Evolutionary conservation across 2,329 filamentous ascomycete genomes (phyloP).

Genomic region (Parascedosporium putredinis): DNA sequence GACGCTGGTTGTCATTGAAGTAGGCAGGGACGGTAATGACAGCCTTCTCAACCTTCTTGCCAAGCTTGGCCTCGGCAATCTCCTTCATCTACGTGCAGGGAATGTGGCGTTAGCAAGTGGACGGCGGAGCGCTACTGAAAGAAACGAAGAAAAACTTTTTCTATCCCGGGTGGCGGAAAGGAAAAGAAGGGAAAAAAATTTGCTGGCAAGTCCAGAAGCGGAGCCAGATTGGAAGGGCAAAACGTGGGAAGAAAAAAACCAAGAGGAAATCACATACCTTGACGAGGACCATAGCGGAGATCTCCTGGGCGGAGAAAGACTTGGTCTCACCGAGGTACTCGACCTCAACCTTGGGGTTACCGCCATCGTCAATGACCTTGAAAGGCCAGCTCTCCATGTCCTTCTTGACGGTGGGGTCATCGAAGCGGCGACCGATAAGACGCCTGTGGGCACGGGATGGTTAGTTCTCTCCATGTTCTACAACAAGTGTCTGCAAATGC

Average conservation of each 20-base stretch:
- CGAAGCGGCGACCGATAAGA: conserved; percentile 91
- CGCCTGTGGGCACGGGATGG: conserved; percentile 48
- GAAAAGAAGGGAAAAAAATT: not conserved
- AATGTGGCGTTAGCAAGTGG: conserved; percentile 1
- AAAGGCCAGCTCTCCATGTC: conserved; percentile 98
- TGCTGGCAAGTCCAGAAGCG: too few species aligned
- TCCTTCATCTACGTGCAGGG: conserved; percentile 75
- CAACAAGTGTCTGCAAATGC: not conserved
- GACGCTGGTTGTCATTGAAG: conserved; percentile 99
- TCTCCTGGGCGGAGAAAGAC: conserved; percentile 95
- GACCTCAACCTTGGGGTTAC: conserved; percentile 86
- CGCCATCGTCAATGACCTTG: conserved; percentile 87
- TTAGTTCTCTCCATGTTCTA: not conserved
- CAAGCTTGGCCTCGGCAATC: conserved; percentile 94
- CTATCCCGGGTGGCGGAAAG: not conserved
- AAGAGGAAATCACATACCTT: conserved; percentile 84
- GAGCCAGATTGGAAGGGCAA: too few species aligned
- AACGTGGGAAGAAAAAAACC: too few species aligned
- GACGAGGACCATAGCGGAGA: conserved; percentile 95
- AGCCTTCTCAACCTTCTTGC: conserved; percentile 98
- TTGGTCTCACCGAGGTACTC: conserved; percentile 92
- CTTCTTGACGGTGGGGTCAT: conserved; percentile 96
- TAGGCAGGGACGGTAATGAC: conserved; percentile 98
- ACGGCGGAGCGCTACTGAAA: not conserved
- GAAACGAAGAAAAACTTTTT: conserved; percentile 7